Evolutionary conservation across 768 basidiomycete genomes (phyloP).

Genomic region (Tricholoma furcatifolium): DNA sequence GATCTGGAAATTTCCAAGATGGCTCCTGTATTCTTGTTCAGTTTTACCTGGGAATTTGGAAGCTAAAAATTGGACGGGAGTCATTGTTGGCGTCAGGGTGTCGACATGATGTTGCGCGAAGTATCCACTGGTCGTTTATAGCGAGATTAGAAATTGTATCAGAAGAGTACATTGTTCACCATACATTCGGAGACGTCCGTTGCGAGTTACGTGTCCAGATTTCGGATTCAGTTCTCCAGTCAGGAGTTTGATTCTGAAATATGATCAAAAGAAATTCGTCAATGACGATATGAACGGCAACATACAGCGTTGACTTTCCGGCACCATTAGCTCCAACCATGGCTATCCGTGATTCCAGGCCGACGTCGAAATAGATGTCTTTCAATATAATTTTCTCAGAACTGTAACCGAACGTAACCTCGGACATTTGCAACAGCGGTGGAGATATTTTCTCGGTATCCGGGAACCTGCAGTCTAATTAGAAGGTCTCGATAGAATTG

Average conservation of each 20-base stretch:
- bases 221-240: conserved; percentile 79
- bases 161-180: conserved; percentile 22
- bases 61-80: conserved; percentile 93
- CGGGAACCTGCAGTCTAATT: conserved; percentile 61
- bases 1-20: conserved; percentile 96
- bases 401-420: conserved; percentile 87
- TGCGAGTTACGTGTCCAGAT: conserved; percentile 80
- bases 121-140: conserved; percentile 58
- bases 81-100: conserved; percentile 77
- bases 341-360: conserved; percentile 92
- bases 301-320: conserved; percentile 93
- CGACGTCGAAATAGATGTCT: conserved; percentile 84
- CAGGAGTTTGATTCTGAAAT: conserved; percentile 81
- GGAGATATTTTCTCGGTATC: conserved; percentile 98
- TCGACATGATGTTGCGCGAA: conserved; percentile 98
- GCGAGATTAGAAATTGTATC: conserved; percentile 6
- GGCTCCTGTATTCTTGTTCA: conserved; percentile 94
- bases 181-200: conserved; percentile 88
- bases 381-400: conserved; percentile 75
- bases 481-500: background rate
- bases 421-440: conserved; percentile 88
- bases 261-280: background rate
- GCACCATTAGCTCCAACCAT: conserved; percentile 95
- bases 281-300: background rate
- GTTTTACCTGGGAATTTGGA: conserved; percentile 90